Evolutionary conservation across 2,329 filamentous ascomycete species (phyloP), one percentile per base, ranked within the genome.

Genomic region (Xylariaceae sp.): DNA sequence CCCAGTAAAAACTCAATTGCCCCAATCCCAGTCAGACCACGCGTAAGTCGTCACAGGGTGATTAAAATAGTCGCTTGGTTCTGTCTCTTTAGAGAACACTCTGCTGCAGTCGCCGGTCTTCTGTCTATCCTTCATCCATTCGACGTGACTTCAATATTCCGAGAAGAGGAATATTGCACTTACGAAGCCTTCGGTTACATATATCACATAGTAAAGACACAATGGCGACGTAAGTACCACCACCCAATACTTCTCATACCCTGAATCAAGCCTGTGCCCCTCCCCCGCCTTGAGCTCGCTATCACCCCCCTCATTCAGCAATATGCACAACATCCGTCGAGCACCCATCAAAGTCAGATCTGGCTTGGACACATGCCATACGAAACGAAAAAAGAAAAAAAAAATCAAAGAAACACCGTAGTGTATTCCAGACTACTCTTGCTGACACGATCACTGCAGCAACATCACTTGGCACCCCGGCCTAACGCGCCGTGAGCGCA

Each of bases 401-500:
- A 17, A 37, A 19, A 11, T 12, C 11, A 34, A 11, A n/a, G n/a
- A n/a, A n/a, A n/a, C n/a, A n/a, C n/a, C n/a, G n/a, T n/a, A n/a
- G n/a, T n/a, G n/a, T n/a, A n/a, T n/a, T n/a, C n/a, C n/a, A n/a
- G n/a, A n/a, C n/a, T n/a, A n/a, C n/a, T n/a, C n/a, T n/a, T n/a
- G n/a, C n/a, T n/a, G n/a, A n/a, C n/a, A n/a, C n/a, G n/a, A 6
- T 26, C 22, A 6, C 22, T 11, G 47, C 62, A 93, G 87, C 65
- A 93, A 93, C 76, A 91, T 93, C 66, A 91, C 87, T 65, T 93
- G 87, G 87, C 87, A 93, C 74, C 75, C 83, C 8, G 87, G 85
- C 48, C 83, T 93, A 62, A 85, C 85, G 41, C 85, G 87, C 67
- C 66, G 72, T 48, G 87, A 93, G 77, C 86, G 87, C 66, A 83